A percentile compares a stretch with the other conserved stretches of the same genome.
These are phyloP conservation scores for Entonaema liquescens DNA, from an alignment of 495 filamentous ascomycete species.

Conservation along the genomic window DNA sequence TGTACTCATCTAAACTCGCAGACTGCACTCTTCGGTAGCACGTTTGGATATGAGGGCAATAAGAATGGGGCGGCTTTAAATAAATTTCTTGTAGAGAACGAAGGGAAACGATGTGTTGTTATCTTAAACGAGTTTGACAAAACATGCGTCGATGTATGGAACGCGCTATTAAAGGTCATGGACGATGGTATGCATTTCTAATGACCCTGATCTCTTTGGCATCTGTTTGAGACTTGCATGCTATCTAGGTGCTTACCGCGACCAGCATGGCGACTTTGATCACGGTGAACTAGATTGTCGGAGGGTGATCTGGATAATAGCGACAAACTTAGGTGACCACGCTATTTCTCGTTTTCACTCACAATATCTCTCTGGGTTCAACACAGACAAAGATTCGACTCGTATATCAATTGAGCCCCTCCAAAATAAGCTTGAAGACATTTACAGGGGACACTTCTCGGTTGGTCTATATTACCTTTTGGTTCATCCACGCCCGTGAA, in stretches of 20 bases:
- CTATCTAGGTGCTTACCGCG: conserved; percentile 45
- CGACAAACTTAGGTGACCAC: conserved; percentile 50
- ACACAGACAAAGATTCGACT: neutral
- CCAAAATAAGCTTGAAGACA: neutral
- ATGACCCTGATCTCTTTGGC: no score
- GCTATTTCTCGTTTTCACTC: conserved; percentile 46
- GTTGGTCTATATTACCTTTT: neutral
- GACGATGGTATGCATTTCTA: conserved; percentile 44
- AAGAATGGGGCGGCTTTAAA: conserved; percentile 55
- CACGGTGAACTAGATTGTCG: conserved; percentile 50
- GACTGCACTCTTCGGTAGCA: conserved; percentile 38
- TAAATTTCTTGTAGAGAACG: conserved; percentile 55
- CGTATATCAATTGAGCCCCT: conserved; percentile 6
- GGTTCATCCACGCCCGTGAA: no score
- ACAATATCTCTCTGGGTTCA: conserved; percentile 23
- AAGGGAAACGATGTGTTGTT: conserved; percentile 51
- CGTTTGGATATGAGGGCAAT: conserved; percentile 44
- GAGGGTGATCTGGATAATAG: conserved; percentile 60
- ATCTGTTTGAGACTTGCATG: neutral
- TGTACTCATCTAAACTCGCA: conserved; percentile 48
- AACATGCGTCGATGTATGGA: conserved; percentile 48
- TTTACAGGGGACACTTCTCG: neutral
- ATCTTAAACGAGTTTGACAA: conserved; percentile 66
- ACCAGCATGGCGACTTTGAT: conserved; percentile 49
- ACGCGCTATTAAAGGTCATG: conserved; percentile 52